Conservation (phyloP, 495 filamentous ascomycete species). For the Thermochaetoides thermophila region DNA sequence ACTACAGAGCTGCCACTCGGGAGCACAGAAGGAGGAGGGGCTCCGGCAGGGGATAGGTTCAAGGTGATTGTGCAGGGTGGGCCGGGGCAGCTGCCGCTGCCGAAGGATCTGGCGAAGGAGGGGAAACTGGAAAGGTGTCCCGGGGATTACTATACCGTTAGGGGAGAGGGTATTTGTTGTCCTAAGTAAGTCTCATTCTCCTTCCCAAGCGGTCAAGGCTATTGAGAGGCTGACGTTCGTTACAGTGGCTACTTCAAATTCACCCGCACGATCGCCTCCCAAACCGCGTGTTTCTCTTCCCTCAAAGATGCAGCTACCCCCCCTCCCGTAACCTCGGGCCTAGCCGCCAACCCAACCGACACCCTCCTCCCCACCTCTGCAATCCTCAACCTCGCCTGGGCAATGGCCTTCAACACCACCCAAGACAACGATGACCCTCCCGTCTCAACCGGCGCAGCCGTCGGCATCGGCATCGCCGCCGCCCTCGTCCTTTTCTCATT, state of each 20-base stretch:
- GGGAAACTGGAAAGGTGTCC: slow-evolving; percentile 8
- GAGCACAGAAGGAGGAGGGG: no score
- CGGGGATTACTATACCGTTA: slow-evolving; percentile 15
- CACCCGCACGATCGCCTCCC: slow-evolving; percentile 9
- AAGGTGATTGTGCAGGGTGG: background rate
- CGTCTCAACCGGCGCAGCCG: slow-evolving; percentile 9
- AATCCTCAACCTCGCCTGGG: slow-evolving; percentile 13
- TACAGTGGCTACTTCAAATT: slow-evolving; percentile 17
- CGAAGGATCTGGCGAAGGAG: slow-evolving; percentile 1
- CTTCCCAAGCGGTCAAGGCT: background rate
- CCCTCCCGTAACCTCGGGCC: slow-evolving; percentile 11
- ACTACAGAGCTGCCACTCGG: no score
- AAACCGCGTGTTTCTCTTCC: slow-evolving; percentile 16
- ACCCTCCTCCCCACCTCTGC: slow-evolving; percentile 11
- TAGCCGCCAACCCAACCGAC: slow-evolving; percentile 8
- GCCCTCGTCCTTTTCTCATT: no score
- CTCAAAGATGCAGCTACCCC: slow-evolving; percentile 5
- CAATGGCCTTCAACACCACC: slow-evolving; percentile 12
- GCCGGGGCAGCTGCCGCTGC: slow-evolving; percentile 4
- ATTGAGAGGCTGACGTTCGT: background rate
- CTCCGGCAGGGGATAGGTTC: no score
- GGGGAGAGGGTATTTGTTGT: slow-evolving; percentile 13
- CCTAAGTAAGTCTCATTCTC: slow-evolving; percentile 7
- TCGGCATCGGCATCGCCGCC: slow-evolving; percentile 10
- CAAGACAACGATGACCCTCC: background rate